Evolutionary conservation across 2,329 filamentous ascomycete genomes (phyloP).

Genomic region (Aspergillus brasiliensis): DNA sequence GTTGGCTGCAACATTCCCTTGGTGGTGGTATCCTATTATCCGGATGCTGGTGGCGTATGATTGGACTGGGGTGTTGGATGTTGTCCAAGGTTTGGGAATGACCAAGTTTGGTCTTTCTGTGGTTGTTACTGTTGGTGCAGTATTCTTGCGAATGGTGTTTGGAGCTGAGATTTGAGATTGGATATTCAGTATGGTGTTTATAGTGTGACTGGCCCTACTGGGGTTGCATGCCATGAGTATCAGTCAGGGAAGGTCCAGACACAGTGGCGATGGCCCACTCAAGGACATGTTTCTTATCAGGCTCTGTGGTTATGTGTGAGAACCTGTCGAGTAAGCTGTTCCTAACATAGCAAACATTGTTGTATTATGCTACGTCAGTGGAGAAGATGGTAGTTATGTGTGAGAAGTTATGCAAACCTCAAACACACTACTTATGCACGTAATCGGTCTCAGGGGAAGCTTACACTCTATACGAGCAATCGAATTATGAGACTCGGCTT

Average conservation of each 20-base stretch:
- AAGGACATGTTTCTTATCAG: no score
- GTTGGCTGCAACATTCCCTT: not conserved
- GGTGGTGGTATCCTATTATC: slow-evolving; percentile 4
- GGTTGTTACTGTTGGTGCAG: not conserved
- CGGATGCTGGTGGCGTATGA: not conserved
- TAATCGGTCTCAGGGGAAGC: not conserved
- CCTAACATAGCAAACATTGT: not conserved
- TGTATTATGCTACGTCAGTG: not conserved
- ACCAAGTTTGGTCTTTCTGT: not conserved
- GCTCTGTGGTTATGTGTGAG: no score
- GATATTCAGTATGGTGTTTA: no score
- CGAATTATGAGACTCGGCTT: not conserved
- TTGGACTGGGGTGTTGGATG: not conserved
- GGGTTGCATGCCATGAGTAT: not conserved
- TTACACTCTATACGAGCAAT: not conserved
- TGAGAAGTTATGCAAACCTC: not conserved
- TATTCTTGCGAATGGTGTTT: not conserved
- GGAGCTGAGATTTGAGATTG: not conserved
- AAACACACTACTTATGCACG: not conserved
- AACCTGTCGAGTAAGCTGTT: no score
- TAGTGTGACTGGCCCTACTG: not conserved
- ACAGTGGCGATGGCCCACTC: no score
- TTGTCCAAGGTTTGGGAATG: not conserved
- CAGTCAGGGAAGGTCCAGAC: not conserved
- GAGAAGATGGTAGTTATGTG: not conserved